Evolutionary conservation across 2,329 filamentous ascomycete genomes (phyloP), one percentile per base, ranked within the genome.

Genomic region (Xylaria sp.): DNA sequence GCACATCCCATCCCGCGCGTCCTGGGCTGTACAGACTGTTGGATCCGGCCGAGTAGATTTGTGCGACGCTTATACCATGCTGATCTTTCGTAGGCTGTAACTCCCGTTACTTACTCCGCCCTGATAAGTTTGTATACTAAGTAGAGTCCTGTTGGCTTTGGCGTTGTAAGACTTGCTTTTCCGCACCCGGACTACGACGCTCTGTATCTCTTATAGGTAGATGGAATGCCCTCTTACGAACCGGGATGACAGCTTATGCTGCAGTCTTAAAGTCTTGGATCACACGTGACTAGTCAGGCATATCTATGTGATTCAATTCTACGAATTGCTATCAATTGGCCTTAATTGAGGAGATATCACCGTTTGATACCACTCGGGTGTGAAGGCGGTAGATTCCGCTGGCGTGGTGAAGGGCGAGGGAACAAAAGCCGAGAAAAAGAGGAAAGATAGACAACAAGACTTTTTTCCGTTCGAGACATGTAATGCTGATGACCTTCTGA

Each of bases 401-500:
- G 32, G 25, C 32, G 42, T 35, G 40, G 58, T 10, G 23, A 42
- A 18, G 13, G 5, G 13, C 35, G n/a, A 53, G 48, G 57, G 54
- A 55, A 65, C 29, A 29, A 57, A 69, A 62, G 48, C 40, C 63
- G 58, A 59, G 47, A 47, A 64, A 32, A 40, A 53, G 16, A 63
- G 44, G 51, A 32, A 51, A 51, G 57, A 42, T 50, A 5, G 21
- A n/a, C 16, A n/a, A 18, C 32, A 35, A 40, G 44, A 57, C 57
- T 16, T 18, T 40, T 35, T 64, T 16, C 44, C 44, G 32, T 50
- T 57, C 32, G 48, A 61, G 40, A 63, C 60, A 59, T 64, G 55
- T 32, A 44, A 55, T 66, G 40, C 64, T 57, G 60, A 37, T 69
- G 66, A 66, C 57, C 54, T 65, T 63, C 54, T 59, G 62, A 68